Evolutionary conservation across 768 basidiomycete species (phyloP), one percentile per base, ranked within the genome.

Genomic region (Kwoniella europaea): DNA sequence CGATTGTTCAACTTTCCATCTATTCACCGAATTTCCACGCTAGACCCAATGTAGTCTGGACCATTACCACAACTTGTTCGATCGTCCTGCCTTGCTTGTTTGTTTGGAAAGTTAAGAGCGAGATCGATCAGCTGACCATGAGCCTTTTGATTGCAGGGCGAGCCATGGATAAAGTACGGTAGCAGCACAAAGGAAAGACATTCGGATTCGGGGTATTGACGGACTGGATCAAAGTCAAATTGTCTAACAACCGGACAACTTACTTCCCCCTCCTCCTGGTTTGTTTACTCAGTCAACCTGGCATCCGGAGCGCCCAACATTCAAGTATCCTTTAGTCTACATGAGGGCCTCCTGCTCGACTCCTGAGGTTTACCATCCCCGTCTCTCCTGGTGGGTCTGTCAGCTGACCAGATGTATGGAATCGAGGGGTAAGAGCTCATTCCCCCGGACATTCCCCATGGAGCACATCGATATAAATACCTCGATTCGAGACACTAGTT

Each of bases 11-110:
- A 59, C 24, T 13, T 4, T 44, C 59, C 59, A 13, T n/a, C 22
- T 46, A 61, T 61, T 43, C 41, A 44, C 59, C 59, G 59, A 44
- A n/a, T 43, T 43, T 43, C 41, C 35, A 46, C 59, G 42, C 59
- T 61, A 61, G 43, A n/a, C 27, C 41, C 16, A 61, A 27, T 24
- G 20, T 55, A 12, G n/a, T 5, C 20, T 55, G 10, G 2, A 3
- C 54, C 54, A 20, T 22, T 27, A 42, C 59, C 16, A 43, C 35
- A 61, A 16, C 16, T 61, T 43, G 41, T 35, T 41, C 35, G 35
- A 35, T 35, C 7, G 35, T 1, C 7, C 35, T 35, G 35, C 35
- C 35, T 35, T 35, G 35, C 35, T 9, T 35, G 35, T 35, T 35
- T 35, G 35, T 35, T 35, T 6, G 29, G 4, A 35, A 35, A 35